A percentile compares a stretch with the other conserved stretches of the same genome.
These are phyloP conservation scores for Pleurotus ostreatus DNA, from an alignment of 768 basidiomycete species.

Conservation along the genomic window DNA sequence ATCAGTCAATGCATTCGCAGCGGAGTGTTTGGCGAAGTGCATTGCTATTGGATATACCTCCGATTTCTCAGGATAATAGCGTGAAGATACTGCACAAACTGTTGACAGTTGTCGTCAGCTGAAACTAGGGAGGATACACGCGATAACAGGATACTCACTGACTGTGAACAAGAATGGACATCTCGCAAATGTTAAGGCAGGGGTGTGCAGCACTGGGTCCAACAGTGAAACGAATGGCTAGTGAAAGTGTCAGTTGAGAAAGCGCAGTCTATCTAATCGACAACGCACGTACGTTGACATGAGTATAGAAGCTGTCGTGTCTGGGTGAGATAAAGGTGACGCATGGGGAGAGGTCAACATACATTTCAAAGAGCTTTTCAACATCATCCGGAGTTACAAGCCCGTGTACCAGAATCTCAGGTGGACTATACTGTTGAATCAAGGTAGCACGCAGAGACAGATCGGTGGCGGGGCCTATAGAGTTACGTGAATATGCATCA, in stretches of 20 bases:
- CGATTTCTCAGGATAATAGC: constrained; percentile 75
- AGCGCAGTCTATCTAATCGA: not conserved
- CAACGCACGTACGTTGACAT: constrained; percentile 55
- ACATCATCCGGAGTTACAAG: constrained; percentile 76
- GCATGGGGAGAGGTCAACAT: constrained; percentile 23
- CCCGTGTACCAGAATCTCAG: constrained; percentile 79
- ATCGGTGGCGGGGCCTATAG: constrained; percentile 65
- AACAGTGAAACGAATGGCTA: constrained; percentile 71
- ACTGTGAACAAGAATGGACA: constrained; percentile 92
- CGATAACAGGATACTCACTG: constrained; percentile 40
- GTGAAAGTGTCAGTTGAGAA: not conserved
- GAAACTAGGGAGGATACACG: not conserved
- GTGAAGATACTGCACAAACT: constrained; percentile 86
- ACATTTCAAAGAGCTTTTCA: constrained; percentile 83
- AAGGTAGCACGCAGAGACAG: constrained; percentile 63
- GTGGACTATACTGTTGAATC: constrained; percentile 76
- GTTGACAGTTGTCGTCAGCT: not conserved
- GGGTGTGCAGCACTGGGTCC: constrained; percentile 78
- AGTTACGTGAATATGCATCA: not conserved
- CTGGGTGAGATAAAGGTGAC: constrained; percentile 2
- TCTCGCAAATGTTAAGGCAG: constrained; percentile 72
- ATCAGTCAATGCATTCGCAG: constrained; percentile 75
- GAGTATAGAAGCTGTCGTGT: constrained; percentile 58
- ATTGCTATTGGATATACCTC: constrained; percentile 86
- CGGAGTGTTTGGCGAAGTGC: constrained; percentile 84